These are phyloP conservation scores for Candida gigantensis DNA, from an alignment of 1,139 yeast species.

Conservation along the genomic window DNA sequence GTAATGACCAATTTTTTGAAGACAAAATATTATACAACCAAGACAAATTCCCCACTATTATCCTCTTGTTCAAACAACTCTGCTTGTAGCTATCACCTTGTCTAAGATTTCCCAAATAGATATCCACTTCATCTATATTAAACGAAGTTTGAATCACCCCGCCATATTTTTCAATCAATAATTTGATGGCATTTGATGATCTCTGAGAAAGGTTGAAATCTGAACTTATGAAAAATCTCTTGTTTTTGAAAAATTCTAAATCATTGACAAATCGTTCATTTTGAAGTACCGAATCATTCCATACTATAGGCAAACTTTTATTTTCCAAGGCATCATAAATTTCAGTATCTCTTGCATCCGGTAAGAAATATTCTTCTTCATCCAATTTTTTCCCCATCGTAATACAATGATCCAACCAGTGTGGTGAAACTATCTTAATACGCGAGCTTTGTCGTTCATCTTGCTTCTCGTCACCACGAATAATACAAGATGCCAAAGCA, in stretches of 20 bases:
- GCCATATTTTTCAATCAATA: slow-evolving; percentile 33
- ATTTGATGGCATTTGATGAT: slow-evolving; percentile 25
- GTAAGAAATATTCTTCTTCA: slow-evolving; percentile 54
- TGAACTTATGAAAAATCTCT: slow-evolving; percentile 29
- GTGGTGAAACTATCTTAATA: slow-evolving; percentile 69
- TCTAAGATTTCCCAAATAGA: slow-evolving; percentile 68
- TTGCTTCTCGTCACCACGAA: slow-evolving; percentile 22
- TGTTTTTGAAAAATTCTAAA: slow-evolving; percentile 22
- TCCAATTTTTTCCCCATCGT: slow-evolving; percentile 51
- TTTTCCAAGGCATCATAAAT: slow-evolving; percentile 13
- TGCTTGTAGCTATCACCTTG: slow-evolving; percentile 50
- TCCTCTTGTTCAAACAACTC: slow-evolving; percentile 23
- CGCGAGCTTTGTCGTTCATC: slow-evolving; percentile 19
- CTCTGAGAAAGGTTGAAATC: slow-evolving; percentile 39
- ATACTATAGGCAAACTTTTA: too few relatives aligned
- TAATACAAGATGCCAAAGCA: slow-evolving; percentile 40
- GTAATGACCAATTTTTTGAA: slow-evolving; percentile 56
- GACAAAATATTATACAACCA: slow-evolving; percentile 76
- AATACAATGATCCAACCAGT: slow-evolving; percentile 76
- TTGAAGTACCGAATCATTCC: too few relatives aligned
- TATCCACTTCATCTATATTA: slow-evolving; percentile 38
- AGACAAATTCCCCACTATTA: slow-evolving; percentile 62
- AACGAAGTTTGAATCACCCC: slow-evolving; percentile 27
- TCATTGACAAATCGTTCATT: slow-evolving; percentile 7
- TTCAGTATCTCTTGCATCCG: slow-evolving; percentile 23